phyloP scores from a whole-genome alignment of 345 rosid species.

The Eucalyptus polybractea region DNA sequence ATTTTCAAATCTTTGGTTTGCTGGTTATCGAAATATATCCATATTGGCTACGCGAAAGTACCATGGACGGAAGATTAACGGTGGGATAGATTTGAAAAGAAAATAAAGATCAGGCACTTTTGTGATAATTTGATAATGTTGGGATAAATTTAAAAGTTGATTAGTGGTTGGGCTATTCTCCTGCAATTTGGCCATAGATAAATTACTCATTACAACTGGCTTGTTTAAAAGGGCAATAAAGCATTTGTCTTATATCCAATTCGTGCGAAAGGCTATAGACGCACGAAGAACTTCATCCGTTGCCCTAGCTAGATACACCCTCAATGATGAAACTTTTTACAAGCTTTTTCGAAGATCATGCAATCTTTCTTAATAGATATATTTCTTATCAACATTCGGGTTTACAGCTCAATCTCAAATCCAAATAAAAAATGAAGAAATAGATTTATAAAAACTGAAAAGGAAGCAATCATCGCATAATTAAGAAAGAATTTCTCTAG shows the following conservation, averaged over 20 bases:
- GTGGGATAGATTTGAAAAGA: neutral
- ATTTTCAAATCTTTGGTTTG: neutral
- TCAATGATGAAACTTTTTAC: neutral
- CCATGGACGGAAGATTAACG: neutral
- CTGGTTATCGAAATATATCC: neutral
- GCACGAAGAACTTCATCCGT: neutral
- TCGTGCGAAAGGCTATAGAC: neutral
- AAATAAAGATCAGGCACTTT: neutral
- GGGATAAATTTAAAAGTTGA: neutral
- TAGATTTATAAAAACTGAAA: neutral
- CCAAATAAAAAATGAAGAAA: neutral
- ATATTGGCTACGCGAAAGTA: neutral
- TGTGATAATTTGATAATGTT: neutral
- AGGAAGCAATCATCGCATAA: neutral
- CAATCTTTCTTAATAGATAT: neutral
- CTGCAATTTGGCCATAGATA: neutral
- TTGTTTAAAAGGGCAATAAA: neutral
- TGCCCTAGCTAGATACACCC: neutral
- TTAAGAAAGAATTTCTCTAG: neutral
- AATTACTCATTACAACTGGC: neutral
- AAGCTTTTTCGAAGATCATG: neutral
- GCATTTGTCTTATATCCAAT: neutral
- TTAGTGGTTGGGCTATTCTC: neutral
- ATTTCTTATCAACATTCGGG: neutral
- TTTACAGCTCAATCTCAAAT: neutral